Base-by-base conservation (phyloP, 305 asterid genomes). In the Ilex paraguariensis region DNA sequence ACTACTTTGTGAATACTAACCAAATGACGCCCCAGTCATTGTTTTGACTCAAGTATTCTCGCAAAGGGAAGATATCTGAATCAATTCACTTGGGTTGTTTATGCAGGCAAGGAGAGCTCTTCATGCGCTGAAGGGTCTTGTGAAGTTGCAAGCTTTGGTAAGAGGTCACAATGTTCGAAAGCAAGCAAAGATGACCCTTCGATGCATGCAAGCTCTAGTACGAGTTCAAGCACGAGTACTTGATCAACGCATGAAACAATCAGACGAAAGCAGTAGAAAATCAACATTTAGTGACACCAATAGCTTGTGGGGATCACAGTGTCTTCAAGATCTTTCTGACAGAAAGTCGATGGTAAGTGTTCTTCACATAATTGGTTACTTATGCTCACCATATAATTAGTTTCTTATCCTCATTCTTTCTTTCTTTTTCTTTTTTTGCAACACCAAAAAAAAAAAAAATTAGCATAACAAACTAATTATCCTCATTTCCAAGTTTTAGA, bases 91-190 rank as follows among this genome's bases (percentile, higher is more conserved):
- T 36, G 6, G 42, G 9, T 54, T 8, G 6, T 60, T 2, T 56
- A 15, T 56, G 36, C 56, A 79, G 84, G 81, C 81, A 59, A 79
- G 81, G 63, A 67, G 79, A 58, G 81, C 84, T 30, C 77, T 70
- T 39, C 56, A 66, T 36, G 84, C 81, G 30, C 66, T 79, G 13
- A 75, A 70, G 66, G 84, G 81, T 21, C 64, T 79, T 36, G 84
- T 79, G 13, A 79, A 71, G 63, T 52, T 79, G 72, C 81, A 79
- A 79, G 84, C 84, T 48, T 60, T 79, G 62, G 77, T 75, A 13
- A 75, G 81, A 52, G 84, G 84, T 64, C 77, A 79, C 65, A 79
- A 75, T 59, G 79, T 79, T 14, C 60, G 84, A n/a, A 75, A 75
- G 69, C 84, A 79, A 75, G 81, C 77, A n/a, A 76, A 75, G 63